Evolutionary conservation across 768 basidiomycete species (phyloP).

Genomic region (Lentinula sp.): DNA sequence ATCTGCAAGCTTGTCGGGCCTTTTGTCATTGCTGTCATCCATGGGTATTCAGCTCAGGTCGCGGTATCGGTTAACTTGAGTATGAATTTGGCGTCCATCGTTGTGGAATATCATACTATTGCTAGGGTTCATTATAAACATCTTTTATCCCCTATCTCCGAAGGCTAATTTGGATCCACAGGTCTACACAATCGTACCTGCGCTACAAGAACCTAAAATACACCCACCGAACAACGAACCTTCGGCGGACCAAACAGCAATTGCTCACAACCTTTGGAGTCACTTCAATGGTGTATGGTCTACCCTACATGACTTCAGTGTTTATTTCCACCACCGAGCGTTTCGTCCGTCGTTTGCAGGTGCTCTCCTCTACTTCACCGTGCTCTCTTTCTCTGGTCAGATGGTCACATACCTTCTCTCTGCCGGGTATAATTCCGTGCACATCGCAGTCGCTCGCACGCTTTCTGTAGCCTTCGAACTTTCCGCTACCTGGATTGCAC

Average conservation of each 20-base stretch:
- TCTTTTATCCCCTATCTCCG: background rate
- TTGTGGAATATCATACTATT: conserved; percentile 19
- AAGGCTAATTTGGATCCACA: background rate
- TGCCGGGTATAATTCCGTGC: conserved; percentile 16
- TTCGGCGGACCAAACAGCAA: background rate
- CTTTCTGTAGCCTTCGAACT: conserved; percentile 19
- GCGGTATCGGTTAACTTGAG: conserved; percentile 14
- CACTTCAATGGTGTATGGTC: background rate
- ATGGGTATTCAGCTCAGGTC: conserved; percentile 15
- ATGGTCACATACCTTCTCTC: conserved; percentile 22
- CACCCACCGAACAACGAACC: background rate
- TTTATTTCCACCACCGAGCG: conserved; percentile 15
- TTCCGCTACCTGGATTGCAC: conserved; percentile 22
- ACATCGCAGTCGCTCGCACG: conserved; percentile 17
- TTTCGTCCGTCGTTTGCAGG: conserved; percentile 19
- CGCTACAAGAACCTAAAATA: background rate
- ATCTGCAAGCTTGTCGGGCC: conserved; percentile 21
- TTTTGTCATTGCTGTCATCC: conserved; percentile 17
- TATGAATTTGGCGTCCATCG: conserved; percentile 15
- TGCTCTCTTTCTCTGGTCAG: conserved; percentile 21
- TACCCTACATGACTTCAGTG: conserved; percentile 7
- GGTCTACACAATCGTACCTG: background rate
- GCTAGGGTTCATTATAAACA: conserved; percentile 12
- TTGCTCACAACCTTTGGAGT: background rate
- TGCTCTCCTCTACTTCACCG: conserved; percentile 23